Conservation (phyloP, 352 stramenopile species). For the Pythium aphanidermatum region DNA sequence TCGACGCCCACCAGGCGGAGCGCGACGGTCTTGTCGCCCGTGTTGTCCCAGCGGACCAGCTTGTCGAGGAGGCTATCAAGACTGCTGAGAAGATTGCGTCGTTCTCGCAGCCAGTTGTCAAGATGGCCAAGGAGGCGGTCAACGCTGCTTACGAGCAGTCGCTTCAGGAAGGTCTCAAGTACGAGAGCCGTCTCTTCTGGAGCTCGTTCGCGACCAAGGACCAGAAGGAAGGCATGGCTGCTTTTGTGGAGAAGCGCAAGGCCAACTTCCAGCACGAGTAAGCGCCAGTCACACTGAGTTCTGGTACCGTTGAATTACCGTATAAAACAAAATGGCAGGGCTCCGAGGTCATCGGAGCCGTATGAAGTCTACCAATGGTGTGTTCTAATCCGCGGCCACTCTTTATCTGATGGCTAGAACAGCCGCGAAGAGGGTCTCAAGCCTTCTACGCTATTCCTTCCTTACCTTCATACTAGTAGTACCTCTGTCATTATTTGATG, state of each 20-base stretch:
- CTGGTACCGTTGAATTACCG: too few relatives aligned
- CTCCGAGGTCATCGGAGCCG: too few relatives aligned
- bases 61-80: constrained; percentile 94
- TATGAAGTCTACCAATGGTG: too few relatives aligned
- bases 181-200: constrained; percentile 98
- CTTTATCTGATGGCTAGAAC: too few relatives aligned
- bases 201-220: constrained; percentile 95
- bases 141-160: constrained; percentile 92
- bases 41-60: constrained; percentile 88
- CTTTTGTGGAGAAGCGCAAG: constrained; percentile 97
- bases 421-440: too few relatives aligned
- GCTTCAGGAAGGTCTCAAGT: constrained; percentile 93
- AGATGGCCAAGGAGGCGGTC: constrained; percentile 97
- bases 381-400: too few relatives aligned
- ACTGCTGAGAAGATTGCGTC: constrained; percentile 94
- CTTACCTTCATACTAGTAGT: too few relatives aligned
- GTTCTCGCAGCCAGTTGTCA: constrained; percentile 93
- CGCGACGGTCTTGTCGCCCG: constrained; percentile 91
- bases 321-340: too few relatives aligned
- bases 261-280: constrained; percentile 94
- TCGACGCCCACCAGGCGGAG: constrained; percentile 93
- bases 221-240: constrained; percentile 95
- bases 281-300: constrained; percentile 15
- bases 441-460: too few relatives aligned
- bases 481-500: constrained; percentile 12